phyloP scores from a whole-genome alignment of 148 eudicot genomes.

The Rhododendron griersonianum region DNA sequence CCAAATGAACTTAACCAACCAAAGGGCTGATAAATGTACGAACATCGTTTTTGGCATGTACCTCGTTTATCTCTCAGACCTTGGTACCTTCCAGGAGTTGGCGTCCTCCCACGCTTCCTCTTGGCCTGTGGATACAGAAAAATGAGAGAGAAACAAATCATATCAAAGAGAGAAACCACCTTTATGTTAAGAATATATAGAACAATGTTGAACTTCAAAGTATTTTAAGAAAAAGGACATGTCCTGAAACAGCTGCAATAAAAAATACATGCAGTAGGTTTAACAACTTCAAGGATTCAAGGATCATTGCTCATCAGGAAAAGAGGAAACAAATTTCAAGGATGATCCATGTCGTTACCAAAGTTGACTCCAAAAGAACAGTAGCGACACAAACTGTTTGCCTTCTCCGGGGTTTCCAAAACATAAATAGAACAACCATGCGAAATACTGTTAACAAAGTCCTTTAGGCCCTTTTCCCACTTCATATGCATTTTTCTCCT shows the following conservation, averaged over 20 bases:
- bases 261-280: neutral
- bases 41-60: conserved; percentile 4
- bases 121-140: conserved; percentile 45
- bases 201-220: neutral
- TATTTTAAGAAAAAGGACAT: neutral
- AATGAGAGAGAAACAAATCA: conserved; percentile 6
- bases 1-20: neutral
- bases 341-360: neutral
- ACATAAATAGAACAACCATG: conserved; percentile 15
- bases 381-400: conserved; percentile 22
- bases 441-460: neutral
- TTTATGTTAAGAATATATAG: neutral
- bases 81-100: conserved; percentile 73
- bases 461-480: neutral
- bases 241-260: neutral
- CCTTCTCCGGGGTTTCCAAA: conserved; percentile 32
- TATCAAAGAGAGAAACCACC: conserved; percentile 14
- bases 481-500: neutral
- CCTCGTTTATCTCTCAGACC: conserved; percentile 48
- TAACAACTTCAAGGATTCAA: neutral
- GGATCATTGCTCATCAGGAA: neutral
- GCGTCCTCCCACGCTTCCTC: conserved; percentile 70
- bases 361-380: conserved; percentile 11
- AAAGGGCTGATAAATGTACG: neutral
- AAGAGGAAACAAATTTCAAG: neutral